Base-by-base conservation (phyloP, 2,329 filamentous ascomycete species). In the Cercospora sojina region DNA sequence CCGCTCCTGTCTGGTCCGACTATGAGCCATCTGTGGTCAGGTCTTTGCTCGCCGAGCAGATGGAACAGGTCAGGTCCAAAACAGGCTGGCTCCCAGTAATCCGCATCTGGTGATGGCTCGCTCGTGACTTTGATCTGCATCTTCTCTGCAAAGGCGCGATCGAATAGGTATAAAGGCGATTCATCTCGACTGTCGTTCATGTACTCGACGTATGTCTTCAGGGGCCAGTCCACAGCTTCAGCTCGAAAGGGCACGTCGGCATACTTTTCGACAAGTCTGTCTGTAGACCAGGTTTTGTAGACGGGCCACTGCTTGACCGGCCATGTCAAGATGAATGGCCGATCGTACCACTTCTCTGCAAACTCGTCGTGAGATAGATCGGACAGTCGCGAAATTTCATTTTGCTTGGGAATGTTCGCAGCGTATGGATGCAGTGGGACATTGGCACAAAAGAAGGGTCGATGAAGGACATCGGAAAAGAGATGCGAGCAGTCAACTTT, bases 11-110 rank as follows among this genome's bases (percentile, higher is more conserved):
- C 87, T 0, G 94, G 93, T 0, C 94, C 93, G 70, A 97, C 85
- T 74, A 98, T 97, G 68, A 98, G 84, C 95, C 94, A 98, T 67
- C 93, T 88, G 74, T 92, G 90, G 69, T 96, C 93, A 2, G 94
- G 94, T 62, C 94, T 86, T 76, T 96, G 87, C 13, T 85, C 77
- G 9, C 90, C 91, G 0, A 98, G 83, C 7, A 95, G 86, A 56
- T 88, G 87, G 75, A 98, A 97, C 59, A 90, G 86, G 76, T 98
- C 94, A 57, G 90, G 86, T 0, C 92, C 92, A 76, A 98, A 97
- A 77, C 91, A 96, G 16, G 87, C 82, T 0, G 94, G 93, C 13
- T 87, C 87, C 87, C 89, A 92, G 79, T 97, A 98, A 7, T 83
- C 81, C 13, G 88, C 83, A 25, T 78, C 74, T 8, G 83, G 76